These are phyloP conservation scores for Allium cepa DNA, from an alignment of 106 monocot species.

Conservation along the genomic window DNA sequence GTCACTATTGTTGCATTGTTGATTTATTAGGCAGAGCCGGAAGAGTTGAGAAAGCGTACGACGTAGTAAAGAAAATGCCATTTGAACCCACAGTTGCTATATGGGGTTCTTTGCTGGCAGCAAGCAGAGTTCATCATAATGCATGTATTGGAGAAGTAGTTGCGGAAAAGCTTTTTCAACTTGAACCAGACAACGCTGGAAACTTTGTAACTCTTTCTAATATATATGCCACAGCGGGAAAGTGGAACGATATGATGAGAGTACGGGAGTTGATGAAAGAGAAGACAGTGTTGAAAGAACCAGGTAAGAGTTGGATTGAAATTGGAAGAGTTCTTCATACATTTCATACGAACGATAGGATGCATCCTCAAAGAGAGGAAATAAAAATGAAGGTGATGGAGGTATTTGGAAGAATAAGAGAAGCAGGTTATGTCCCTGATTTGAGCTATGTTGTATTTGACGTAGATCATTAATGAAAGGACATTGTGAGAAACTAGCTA, in stretches of 20 bases:
- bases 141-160: slow-evolving; percentile 43
- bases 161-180: slow-evolving; percentile 31
- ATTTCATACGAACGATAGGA: slow-evolving; percentile 11
- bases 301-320: slow-evolving; percentile 16
- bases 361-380: slow-evolving; percentile 30
- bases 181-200: slow-evolving; percentile 50
- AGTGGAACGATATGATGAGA: slow-evolving; percentile 52
- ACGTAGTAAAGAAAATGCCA: slow-evolving; percentile 54
- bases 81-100: slow-evolving; percentile 46
- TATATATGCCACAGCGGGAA: slow-evolving; percentile 51
- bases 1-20: slow-evolving; percentile 62
- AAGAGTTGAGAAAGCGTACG: slow-evolving; percentile 41
- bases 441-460: slow-evolving; percentile 50
- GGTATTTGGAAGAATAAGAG: slow-evolving; percentile 28
- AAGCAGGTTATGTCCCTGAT: slow-evolving; percentile 46
- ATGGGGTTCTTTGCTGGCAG: slow-evolving; percentile 63
- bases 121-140: slow-evolving; percentile 53
- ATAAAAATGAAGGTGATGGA: slow-evolving; percentile 37
- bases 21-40: slow-evolving; percentile 71
- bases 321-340: slow-evolving; percentile 14
- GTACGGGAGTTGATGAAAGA: slow-evolving; percentile 51
- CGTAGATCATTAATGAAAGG: slow-evolving; percentile 62
- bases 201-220: slow-evolving; percentile 66
- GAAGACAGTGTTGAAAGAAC: slow-evolving; percentile 24
- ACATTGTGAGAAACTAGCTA: slow-evolving; percentile 64